A percentile compares a stretch with the other conserved stretches of the same genome.
These are phyloP conservation scores for Stephania yunnanensis DNA, from an alignment of 164 flowering plant species.

Conservation along the genomic window DNA sequence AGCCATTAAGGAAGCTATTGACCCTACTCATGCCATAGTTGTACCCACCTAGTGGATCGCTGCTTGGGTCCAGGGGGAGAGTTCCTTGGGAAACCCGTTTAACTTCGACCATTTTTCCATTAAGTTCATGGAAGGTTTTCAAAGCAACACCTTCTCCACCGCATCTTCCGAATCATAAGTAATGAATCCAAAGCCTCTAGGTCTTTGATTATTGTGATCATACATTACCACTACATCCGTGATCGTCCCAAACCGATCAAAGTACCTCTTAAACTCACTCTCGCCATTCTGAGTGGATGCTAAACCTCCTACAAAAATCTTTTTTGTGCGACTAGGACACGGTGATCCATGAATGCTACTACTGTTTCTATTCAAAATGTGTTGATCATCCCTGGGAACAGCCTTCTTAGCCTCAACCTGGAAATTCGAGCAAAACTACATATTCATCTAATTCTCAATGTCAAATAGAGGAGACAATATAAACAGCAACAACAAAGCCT, in stretches of 20 bases:
- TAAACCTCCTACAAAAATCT: conserved; percentile 91
- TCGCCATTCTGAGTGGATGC: conserved; percentile 88
- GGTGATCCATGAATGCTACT: conserved; percentile 61
- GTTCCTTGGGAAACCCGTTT: conserved; percentile 80
- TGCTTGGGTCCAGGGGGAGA: conserved; percentile 71
- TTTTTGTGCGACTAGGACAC: conserved; percentile 62
- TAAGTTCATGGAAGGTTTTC: conserved; percentile 77
- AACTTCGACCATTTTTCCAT: conserved; percentile 90
- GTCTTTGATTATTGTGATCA: too few relatives aligned
- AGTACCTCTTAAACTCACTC: conserved; percentile 73
- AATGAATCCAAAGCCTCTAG: conserved; percentile 92
- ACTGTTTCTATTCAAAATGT: conserved; percentile 38
- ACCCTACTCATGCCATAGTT: conserved; percentile 49
- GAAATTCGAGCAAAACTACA: neutral
- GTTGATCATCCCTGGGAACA: conserved; percentile 86
- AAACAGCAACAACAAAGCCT: too few relatives aligned
- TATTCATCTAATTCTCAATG: neutral
- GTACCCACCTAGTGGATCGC: conserved; percentile 43
- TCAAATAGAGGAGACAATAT: neutral
- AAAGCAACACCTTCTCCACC: conserved; percentile 67
- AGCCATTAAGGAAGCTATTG: conserved; percentile 53
- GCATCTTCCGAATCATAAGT: conserved; percentile 88
- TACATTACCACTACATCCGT: conserved; percentile 92
- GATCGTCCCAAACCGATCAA: conserved; percentile 80
- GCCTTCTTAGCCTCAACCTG: conserved; percentile 97